These are phyloP conservation scores for Tetragonia tetragonoides DNA, from an alignment of 148 eudicot species.

Conservation along the genomic window DNA sequence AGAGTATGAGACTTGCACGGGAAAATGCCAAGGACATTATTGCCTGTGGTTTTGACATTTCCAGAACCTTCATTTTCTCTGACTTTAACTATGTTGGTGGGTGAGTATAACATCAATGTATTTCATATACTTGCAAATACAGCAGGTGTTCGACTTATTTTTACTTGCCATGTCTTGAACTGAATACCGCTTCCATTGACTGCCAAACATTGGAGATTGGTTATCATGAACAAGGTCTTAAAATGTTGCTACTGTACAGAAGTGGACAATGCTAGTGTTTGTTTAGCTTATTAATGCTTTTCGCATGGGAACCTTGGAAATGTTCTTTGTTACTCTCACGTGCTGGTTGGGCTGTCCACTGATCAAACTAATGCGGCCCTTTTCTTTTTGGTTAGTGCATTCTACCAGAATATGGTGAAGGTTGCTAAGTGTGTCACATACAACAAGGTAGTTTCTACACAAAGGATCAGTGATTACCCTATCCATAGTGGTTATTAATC, in stretches of 20 bases:
- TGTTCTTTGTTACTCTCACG: background rate
- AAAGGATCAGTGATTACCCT: background rate
- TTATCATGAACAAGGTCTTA: background rate
- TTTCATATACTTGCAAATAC: background rate
- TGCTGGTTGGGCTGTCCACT: no score
- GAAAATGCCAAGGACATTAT: conserved; percentile 98
- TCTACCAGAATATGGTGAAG: conserved; percentile 85
- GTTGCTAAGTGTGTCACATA: conserved; percentile 81
- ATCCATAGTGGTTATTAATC: background rate
- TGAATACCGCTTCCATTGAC: background rate
- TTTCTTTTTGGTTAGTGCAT: conserved; percentile 47
- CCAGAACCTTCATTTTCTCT: conserved; percentile 83
- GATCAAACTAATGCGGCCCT: background rate
- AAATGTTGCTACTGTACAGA: background rate
- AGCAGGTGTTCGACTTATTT: background rate
- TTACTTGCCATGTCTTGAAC: background rate
- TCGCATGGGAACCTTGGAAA: background rate
- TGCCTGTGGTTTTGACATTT: conserved; percentile 93
- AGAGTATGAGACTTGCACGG: conserved; percentile 91
- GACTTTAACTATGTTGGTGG: conserved; percentile 93
- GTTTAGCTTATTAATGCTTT: background rate
- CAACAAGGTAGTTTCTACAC: conserved; percentile 58
- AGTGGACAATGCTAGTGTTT: background rate
- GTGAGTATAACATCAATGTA: conserved; percentile 40
- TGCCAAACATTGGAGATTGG: background rate